Conservation (phyloP, 331 rosid species). For the Pyrus hybrid region DNA sequence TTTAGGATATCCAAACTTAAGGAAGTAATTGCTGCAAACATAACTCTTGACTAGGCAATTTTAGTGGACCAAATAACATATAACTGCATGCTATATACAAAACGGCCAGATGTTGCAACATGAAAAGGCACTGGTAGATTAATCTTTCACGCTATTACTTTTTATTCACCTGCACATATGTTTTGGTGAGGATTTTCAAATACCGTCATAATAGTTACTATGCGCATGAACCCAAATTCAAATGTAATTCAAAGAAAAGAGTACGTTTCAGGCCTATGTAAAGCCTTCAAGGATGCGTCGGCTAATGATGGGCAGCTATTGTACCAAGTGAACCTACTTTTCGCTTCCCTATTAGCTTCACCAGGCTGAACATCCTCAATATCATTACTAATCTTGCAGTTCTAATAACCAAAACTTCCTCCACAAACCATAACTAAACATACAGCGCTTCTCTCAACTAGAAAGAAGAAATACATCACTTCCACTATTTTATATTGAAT, state of each 20-base stretch:
- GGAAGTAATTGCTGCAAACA: conserved; percentile 9
- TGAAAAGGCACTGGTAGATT: conserved; percentile 4
- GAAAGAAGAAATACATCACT: background rate
- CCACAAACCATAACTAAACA: background rate
- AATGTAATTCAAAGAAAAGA: background rate
- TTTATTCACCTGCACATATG: conserved; percentile 1
- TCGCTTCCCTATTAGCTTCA: conserved; percentile 13
- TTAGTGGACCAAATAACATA: background rate
- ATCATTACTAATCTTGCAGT: conserved; percentile 7
- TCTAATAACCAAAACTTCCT: conserved; percentile 12
- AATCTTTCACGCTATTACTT: background rate
- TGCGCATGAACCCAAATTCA: conserved; percentile 4
- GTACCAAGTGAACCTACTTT: background rate
- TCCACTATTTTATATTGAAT: conserved; percentile 21
- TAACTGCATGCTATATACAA: background rate
- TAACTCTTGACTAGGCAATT: background rate
- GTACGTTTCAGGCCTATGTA: conserved; percentile 6
- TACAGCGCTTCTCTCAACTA: background rate
- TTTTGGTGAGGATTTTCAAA: conserved; percentile 5
- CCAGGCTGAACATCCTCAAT: conserved; percentile 10
- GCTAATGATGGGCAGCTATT: background rate
- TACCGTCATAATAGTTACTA: background rate
- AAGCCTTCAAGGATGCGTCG: conserved; percentile 15
- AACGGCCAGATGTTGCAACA: background rate
- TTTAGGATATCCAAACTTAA: conserved; percentile 4